Evolutionary conservation across 2,329 filamentous ascomycete species (phyloP), one percentile per base, ranked within the genome.

Genomic region (Periglandula ipomoeae): DNA sequence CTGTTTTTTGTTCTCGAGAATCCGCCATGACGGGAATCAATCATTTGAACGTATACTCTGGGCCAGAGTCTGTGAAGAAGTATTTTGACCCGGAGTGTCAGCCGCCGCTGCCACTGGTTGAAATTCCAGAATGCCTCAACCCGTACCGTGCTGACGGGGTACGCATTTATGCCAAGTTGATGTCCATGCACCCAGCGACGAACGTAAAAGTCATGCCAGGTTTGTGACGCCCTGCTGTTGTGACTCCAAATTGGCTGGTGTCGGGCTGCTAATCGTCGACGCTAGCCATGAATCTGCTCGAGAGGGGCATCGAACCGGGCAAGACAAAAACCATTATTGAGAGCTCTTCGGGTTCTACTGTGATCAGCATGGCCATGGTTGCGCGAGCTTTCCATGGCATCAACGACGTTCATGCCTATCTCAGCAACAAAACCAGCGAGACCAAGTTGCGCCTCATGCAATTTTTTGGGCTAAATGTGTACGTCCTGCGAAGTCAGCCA

Each of bases 151-250:
- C 69, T 19, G 72, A 82, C 71, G 75, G 75, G 1, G 75, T 83
- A 3, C 73, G 76, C 20, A 80, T 83, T 52, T 82, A 81, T 52
- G 79, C 79, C 30, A 82, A 82, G 62, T 77, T 82, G 74, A 76
- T 82, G 71, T 78, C 75, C 2, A 74, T 74, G 66, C 75, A 77
- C 52, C 79, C 79, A 1, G 75, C 78, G 11, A 76, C 81, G 50
- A 82, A 82, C 46, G 76, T 83, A 54, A 82, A 83, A 57, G 72
- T 75, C 17, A 70, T 82, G 63, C 79, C 79, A 56, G 47, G 50
- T 40, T 35, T n/a, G 44, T 42, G 17, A 13, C 30, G 10, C 2
- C 19, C 30, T 23, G 17, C 35, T 11, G 8, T 30, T n/a, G n/a
- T 11, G 34, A 9, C 9, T 7, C 30, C 30, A 4, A 4, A 32